These are phyloP conservation scores for Chaetomiaceae sp. DNA, from an alignment of 2,329 filamentous ascomycete species.

Conservation along the genomic window DNA sequence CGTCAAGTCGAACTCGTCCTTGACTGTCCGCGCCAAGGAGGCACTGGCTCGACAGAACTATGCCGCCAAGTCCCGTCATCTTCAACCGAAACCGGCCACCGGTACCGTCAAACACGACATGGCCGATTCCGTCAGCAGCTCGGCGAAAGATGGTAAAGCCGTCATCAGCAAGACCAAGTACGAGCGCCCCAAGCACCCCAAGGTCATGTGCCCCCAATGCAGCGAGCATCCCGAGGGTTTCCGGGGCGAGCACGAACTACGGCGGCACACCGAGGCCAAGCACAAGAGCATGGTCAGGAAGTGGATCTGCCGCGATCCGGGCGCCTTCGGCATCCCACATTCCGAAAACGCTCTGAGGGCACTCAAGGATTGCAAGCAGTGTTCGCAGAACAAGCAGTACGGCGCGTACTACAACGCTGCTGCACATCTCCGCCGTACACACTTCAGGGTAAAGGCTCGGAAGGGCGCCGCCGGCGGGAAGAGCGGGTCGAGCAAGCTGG, in stretches of 20 bases:
- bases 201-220: slow-evolving; percentile 67
- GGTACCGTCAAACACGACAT: slow-evolving; percentile 28
- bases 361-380: slow-evolving; percentile 79
- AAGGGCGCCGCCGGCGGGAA: slow-evolving; percentile 34
- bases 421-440: slow-evolving; percentile 79
- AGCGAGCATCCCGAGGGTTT: slow-evolving; percentile 72
- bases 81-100: slow-evolving; percentile 44
- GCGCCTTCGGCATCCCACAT: slow-evolving; percentile 39
- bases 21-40: slow-evolving; percentile 46
- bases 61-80: slow-evolving; percentile 32
- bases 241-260: slow-evolving; percentile 78
- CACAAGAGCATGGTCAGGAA: slow-evolving; percentile 57
- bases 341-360: slow-evolving; percentile 52
- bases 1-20: slow-evolving; percentile 39
- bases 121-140: slow-evolving; percentile 18
- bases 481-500: slow-evolving; percentile 20
- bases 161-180: slow-evolving; percentile 43
- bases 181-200: slow-evolving; percentile 63
- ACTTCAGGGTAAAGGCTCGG: slow-evolving; percentile 68
- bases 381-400: slow-evolving; percentile 71
- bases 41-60: slow-evolving; percentile 44
- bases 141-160: slow-evolving; percentile 42
- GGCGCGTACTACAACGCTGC: slow-evolving; percentile 93
- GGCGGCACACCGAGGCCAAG: slow-evolving; percentile 60
- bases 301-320: slow-evolving; percentile 55